phyloP scores from a whole-genome alignment of 2,329 filamentous ascomycete genomes.

The Myriosclerotinia scirpicola region DNA sequence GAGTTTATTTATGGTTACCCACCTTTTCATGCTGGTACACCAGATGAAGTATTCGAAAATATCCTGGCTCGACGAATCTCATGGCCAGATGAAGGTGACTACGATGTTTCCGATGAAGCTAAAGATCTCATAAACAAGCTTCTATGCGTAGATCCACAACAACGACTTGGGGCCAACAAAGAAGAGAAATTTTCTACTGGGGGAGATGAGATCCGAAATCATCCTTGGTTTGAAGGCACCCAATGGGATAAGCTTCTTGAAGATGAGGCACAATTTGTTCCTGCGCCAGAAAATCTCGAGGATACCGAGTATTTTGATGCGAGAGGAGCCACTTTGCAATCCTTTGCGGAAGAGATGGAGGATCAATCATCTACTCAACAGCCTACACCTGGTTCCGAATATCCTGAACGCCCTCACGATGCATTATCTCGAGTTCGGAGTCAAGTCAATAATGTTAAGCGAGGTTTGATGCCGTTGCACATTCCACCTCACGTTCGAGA shows the following conservation, averaged over 20 bases:
- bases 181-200: constrained; percentile 80
- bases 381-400: constrained; percentile 69
- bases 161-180: constrained; percentile 81
- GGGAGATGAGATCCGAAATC: constrained; percentile 85
- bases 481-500: constrained; percentile 97
- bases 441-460: constrained; percentile 84
- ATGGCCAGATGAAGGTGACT: constrained; percentile 84
- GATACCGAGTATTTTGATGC: constrained; percentile 98
- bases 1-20: constrained; percentile 93
- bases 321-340: constrained; percentile 85
- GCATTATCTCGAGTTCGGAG: constrained; percentile 85
- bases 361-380: constrained; percentile 78
- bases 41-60: constrained; percentile 95
- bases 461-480: constrained; percentile 89
- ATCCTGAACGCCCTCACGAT: constrained; percentile 89
- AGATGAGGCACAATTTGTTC: constrained; percentile 94
- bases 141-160: constrained; percentile 77
- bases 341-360: constrained; percentile 91
- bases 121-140: constrained; percentile 94
- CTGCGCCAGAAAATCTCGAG: constrained; percentile 87
- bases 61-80: constrained; percentile 86
- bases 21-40: constrained; percentile 86
- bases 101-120: constrained; percentile 79
- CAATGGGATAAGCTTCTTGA: constrained; percentile 92
- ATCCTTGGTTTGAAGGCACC: constrained; percentile 83